Evolutionary conservation across 768 basidiomycete species (phyloP).

Genomic region (Podaxis mareebaensis): DNA sequence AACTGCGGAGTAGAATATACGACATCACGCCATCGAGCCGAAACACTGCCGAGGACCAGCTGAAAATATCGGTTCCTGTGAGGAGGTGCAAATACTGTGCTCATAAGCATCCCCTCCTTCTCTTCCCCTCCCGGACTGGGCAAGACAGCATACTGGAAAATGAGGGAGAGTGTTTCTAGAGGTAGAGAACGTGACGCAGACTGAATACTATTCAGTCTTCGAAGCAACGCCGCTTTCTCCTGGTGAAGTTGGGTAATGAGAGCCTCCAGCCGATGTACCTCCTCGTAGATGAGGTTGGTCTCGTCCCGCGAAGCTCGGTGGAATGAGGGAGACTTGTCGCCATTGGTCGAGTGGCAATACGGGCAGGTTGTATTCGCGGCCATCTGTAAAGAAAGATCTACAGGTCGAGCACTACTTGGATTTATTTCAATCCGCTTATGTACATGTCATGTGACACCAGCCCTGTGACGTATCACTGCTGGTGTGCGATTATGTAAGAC

Average conservation of each 20-base stretch:
- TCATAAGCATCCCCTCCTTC: neutral
- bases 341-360: neutral
- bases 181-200: neutral
- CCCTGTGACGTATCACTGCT: no score
- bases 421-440: no score
- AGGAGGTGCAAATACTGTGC: neutral
- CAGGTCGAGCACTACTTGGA: no score
- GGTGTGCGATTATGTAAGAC: no score
- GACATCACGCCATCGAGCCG: neutral
- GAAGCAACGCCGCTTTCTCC: neutral
- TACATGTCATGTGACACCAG: no score
- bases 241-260: neutral
- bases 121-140: no score
- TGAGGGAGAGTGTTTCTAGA: constrained; percentile 1
- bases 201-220: neutral
- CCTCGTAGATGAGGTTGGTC: neutral
- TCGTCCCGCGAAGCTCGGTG: neutral
- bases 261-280: neutral
- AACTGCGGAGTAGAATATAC: constrained; percentile 2
- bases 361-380: neutral
- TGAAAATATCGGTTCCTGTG: neutral
- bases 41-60: neutral
- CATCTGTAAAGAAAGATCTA: no score
- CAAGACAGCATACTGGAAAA: neutral
- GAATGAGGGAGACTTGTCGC: neutral